Base-by-base conservation (phyloP, 1,284 basidiomycete genomes). In the Ceratorhiza oryzae-sativae region DNA sequence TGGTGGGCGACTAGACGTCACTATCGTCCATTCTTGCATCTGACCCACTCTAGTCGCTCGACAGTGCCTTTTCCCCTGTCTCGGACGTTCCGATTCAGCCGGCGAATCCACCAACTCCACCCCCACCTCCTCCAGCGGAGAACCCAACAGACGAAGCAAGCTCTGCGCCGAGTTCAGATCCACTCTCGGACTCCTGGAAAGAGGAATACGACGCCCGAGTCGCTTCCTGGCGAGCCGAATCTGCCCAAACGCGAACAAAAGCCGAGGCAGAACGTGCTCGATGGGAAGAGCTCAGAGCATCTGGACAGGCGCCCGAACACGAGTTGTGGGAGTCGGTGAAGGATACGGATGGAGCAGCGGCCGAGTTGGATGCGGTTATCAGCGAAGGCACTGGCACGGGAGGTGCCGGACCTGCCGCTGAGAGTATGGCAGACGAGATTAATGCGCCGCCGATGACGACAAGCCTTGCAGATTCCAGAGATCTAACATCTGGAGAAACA, bases 171-270 rank as follows among this genome's bases (percentile, higher is more conserved):
- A 55, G 36, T 46, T 36, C 55, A n/a, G 67, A 70, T 34, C 67
- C 67, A 13, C 41, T 59, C 12, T 3, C 25, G 53, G 82, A 83
- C 9, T 76, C 78, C 23, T 90, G 88, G 88, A 86, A 86, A 75
- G 79, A 83, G 6, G 85, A 88, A 75, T 90, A 92, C 79, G 90
- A 94, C 63, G 80, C 85, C 0, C 89, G 92, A 71, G 82, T 92
- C 9, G 82, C 84, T 45, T 80, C 83, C 75, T 95, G 93, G 93
- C 87, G 88, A 46, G 86, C 86, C 30, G 86, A 90, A 77, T 90
- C 89, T 32, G 88, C 90, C 39, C 86, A 88, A 73, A 89, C 89
- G 51, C 88, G 93, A 62, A 83, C 86, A 76, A 92, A 90, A 78
- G 90, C 92, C 8, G 89, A 91, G 80, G 85, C 83, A 72, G 88